Evolutionary conservation across 805 yeast species (phyloP).

Genomic region (Kodamaea fukazawae): DNA sequence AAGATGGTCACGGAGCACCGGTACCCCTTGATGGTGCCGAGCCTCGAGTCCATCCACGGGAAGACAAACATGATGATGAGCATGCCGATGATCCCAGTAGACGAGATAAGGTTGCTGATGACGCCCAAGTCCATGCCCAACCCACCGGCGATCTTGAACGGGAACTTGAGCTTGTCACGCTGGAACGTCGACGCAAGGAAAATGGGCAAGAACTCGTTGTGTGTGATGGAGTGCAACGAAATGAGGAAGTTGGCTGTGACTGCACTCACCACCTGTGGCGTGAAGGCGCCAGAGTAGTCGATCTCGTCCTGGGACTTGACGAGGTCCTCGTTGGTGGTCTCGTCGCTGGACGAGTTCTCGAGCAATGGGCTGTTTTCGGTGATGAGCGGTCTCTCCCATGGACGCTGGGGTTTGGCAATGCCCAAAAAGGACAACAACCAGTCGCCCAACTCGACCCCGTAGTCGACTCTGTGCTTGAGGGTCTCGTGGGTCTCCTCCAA

Average conservation of each 20-base stretch:
- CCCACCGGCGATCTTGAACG: slow-evolving; percentile 36
- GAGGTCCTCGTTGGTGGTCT: slow-evolving; percentile 3
- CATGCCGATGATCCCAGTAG: slow-evolving; percentile 38
- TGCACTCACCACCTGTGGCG: slow-evolving; percentile 31
- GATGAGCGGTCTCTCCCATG: slow-evolving; percentile 17
- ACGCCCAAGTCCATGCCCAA: slow-evolving; percentile 31
- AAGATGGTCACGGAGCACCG: slow-evolving; percentile 31
- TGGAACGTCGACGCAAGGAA: slow-evolving; percentile 32
- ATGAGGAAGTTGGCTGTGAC: slow-evolving; percentile 33
- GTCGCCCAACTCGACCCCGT: slow-evolving; percentile 48
- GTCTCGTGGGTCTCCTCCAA: slow-evolving; percentile 52
- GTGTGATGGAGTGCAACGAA: slow-evolving; percentile 31
- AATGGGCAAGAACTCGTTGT: slow-evolving; percentile 37
- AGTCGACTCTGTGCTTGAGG: slow-evolving; percentile 38
- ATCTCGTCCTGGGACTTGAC: neutral
- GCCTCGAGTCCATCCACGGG: slow-evolving; percentile 32
- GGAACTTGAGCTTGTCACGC: slow-evolving; percentile 27
- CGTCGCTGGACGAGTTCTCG: slow-evolving; percentile 5
- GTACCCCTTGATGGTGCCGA: slow-evolving; percentile 31
- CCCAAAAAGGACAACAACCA: slow-evolving; percentile 19
- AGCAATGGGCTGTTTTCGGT: slow-evolving; percentile 4
- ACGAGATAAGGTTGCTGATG: slow-evolving; percentile 35
- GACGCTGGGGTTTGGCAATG: slow-evolving; percentile 16
- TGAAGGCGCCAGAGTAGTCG: slow-evolving; percentile 19
- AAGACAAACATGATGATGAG: slow-evolving; percentile 28